These are phyloP conservation scores for Aureobasidium sp. DNA, from an alignment of 2,329 filamentous ascomycete species.

Conservation along the genomic window DNA sequence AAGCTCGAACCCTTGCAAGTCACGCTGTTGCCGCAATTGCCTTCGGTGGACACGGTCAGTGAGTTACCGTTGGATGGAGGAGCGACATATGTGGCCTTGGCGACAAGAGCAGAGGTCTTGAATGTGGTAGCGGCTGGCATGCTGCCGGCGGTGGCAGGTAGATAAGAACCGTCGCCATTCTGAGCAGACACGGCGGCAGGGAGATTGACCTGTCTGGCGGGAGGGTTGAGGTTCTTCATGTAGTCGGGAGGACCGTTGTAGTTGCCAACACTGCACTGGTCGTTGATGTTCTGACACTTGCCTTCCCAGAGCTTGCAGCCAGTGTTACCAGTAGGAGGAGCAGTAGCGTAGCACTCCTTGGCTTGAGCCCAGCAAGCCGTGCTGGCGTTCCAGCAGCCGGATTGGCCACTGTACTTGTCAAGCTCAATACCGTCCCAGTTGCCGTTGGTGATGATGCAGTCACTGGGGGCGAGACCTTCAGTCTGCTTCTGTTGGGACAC, in stretches of 20 bases:
- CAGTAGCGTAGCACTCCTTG: slow-evolving; percentile 49
- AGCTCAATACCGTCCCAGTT: slow-evolving; percentile 66
- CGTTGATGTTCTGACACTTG: slow-evolving; percentile 47
- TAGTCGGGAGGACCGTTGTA: slow-evolving; percentile 43
- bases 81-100: neutral
- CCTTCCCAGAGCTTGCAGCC: slow-evolving; percentile 55
- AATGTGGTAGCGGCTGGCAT: neutral
- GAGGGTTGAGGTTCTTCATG: slow-evolving; percentile 31
- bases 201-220: slow-evolving; percentile 3
- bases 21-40: slow-evolving; percentile 8
- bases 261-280: slow-evolving; percentile 33
- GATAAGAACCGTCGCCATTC: slow-evolving; percentile 3
- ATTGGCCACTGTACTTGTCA: slow-evolving; percentile 45
- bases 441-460: slow-evolving; percentile 56
- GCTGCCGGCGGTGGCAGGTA: neutral
- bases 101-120: neutral
- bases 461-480: slow-evolving; percentile 46
- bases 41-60: slow-evolving; percentile 11
- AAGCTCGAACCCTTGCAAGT: slow-evolving; percentile 12
- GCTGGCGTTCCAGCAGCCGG: slow-evolving; percentile 19
- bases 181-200: slow-evolving; percentile 7
- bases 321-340: slow-evolving; percentile 50
- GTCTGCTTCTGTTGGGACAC: slow-evolving; percentile 23
- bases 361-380: slow-evolving; percentile 47
- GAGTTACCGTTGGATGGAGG: neutral